These are phyloP conservation scores for Apophysomyces ossiformis DNA, from an alignment of 371 early-diverging fungal species.

Conservation along the genomic window DNA sequence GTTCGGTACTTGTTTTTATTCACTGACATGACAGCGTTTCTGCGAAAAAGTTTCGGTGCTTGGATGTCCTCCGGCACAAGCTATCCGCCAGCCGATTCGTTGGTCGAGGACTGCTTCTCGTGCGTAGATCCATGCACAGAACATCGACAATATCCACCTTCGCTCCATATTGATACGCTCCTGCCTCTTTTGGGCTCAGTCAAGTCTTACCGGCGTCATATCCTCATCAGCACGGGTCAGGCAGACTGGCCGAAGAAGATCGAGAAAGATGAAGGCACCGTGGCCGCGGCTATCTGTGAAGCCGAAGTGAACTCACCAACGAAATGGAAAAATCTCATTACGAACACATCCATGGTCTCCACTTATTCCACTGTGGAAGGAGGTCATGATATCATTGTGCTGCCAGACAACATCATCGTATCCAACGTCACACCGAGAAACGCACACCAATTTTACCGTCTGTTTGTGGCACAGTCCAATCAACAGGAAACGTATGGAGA, in stretches of 20 bases:
- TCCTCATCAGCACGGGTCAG: constrained; percentile 69
- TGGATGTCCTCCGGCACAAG: background rate
- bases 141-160: constrained; percentile 68
- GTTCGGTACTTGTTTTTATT: background rate
- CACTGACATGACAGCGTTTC: background rate
- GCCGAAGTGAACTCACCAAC: constrained; percentile 18
- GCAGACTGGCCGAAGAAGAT: constrained; percentile 67
- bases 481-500: constrained; percentile 9
- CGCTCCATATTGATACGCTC: constrained; percentile 65
- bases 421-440: constrained; percentile 56
- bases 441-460: constrained; percentile 51
- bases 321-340: constrained; percentile 45
- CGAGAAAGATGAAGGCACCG: constrained; percentile 58
- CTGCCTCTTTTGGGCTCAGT: constrained; percentile 62
- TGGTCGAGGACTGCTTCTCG: constrained; percentile 43
- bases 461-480: constrained; percentile 38
- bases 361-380: constrained; percentile 29
- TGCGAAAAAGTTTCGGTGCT: background rate
- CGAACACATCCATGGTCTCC: constrained; percentile 52
- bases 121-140: constrained; percentile 58
- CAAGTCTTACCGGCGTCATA: constrained; percentile 75
- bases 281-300: constrained; percentile 44
- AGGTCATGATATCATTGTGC: constrained; percentile 47
- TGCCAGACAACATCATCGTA: constrained; percentile 63
- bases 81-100: constrained; percentile 35